Percentiles rank a stretch among this genome's conserved stretches.
These are phyloP conservation scores for Pythium rishiriense DNA, from an alignment of 352 stramenopile genomes.

Conservation along the genomic window DNA sequence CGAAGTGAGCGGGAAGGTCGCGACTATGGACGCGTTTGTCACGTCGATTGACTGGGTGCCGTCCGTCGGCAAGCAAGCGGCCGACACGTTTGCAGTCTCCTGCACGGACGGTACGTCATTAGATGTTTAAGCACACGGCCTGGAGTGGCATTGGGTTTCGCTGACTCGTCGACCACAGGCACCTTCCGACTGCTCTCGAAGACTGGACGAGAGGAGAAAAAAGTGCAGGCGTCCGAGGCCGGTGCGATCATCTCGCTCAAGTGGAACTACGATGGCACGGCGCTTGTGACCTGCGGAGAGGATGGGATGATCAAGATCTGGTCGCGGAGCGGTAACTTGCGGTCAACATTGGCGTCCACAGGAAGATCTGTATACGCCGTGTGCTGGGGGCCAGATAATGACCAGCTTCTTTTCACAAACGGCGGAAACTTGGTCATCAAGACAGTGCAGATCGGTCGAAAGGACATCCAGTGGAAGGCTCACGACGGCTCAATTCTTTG, in stretches of 20 bases:
- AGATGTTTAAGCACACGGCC: not conserved
- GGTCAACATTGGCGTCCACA: slow-evolving; percentile 83
- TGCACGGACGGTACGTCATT: slow-evolving; percentile 79
- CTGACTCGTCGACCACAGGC: not conserved
- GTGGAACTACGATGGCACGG: slow-evolving; percentile 93
- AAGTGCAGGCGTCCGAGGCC: slow-evolving; percentile 73
- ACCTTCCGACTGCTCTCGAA: slow-evolving; percentile 90
- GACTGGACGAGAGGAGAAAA: slow-evolving; percentile 91
- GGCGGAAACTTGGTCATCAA: slow-evolving; percentile 92
- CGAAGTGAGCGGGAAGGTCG: slow-evolving; percentile 71
- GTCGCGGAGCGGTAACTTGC: slow-evolving; percentile 85
- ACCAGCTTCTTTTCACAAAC: slow-evolving; percentile 89
- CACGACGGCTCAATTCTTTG: slow-evolving; percentile 91
- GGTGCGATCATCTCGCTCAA: slow-evolving; percentile 89
- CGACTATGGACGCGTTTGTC: slow-evolving; percentile 75
- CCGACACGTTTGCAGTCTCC: slow-evolving; percentile 85
- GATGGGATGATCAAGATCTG: slow-evolving; percentile 94
- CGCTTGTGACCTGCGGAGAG: slow-evolving; percentile 89
- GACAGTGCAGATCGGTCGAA: slow-evolving; percentile 85
- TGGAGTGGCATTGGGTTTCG: not conserved
- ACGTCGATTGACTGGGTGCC: slow-evolving; percentile 82
- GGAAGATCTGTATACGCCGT: slow-evolving; percentile 86
- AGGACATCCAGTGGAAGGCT: slow-evolving; percentile 89
- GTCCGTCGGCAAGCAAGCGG: slow-evolving; percentile 77
- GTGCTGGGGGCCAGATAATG: slow-evolving; percentile 90